Base-by-base conservation (phyloP, 495 filamentous ascomycete genomes). In the Penicilliopsis zonata region DNA sequence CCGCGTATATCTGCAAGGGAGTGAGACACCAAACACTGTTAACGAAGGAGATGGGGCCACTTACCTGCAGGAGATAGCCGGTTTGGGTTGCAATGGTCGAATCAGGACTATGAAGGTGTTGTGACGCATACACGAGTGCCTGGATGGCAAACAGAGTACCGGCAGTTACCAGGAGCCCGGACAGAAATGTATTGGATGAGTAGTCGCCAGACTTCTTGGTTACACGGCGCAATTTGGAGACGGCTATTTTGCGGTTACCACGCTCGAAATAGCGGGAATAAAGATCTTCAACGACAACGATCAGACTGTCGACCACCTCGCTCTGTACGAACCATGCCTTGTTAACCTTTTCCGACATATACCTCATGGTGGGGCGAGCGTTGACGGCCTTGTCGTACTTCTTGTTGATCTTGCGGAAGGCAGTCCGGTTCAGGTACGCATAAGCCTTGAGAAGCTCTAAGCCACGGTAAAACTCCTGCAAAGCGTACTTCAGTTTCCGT, bases 361-460 rank as follows among this genome's bases (percentile, higher is more conserved):
- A 96, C 19, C 80, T 69, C 41, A 78, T 67, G 5, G 79, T 70
- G 2, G 82, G 81, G 16, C 77, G 72, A 29, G 85, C 74, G 40
- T 88, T 74, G 32, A 84, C 71, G 4, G 76, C 71, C 54, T 96
- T 96, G 61, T 98, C 87, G 44, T 86, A 95, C 59, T 98, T 98
- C 59, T 98, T 98, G 55, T 90, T 96, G 48, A 98, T 86, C 52
- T 98, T 98, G 5, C 87, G 80, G 38, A 96, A 95, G 1, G 86
- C 92, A 2, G 83, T 90, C 30, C 81, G 69, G 47, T 98, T 98
- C 9, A 94, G 61, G 13, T 86, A 65, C 4, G 84, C 80, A 46
- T 90, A 98, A 0, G 82, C 81, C 56, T 94, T 94, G 13, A 98
- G 56, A 12, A 96, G 67, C 50, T 98, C 90, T 3, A 96, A 66